These are phyloP conservation scores for slime mould (Dictyostelium discoideum) DNA, from an alignment of 78 protist genomes.

Conservation along the genomic window dicty_2.7 NC_007090.3:947001-947500, in stretches of 20 bases:
- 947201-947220: conserved; percentile 33
- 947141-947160: conserved; percentile 37
- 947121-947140: conserved; percentile 52
- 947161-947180: conserved; percentile 18
- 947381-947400: conserved; percentile 16
- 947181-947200: conserved; percentile 32
- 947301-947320: not conserved
- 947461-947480: conserved; percentile 64
- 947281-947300: not conserved
- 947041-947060: conserved; percentile 71
- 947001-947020: conserved; percentile 55
- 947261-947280: too few species aligned
- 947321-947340: not conserved
- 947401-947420: conserved; percentile 47
- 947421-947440: conserved; percentile 46
- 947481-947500: conserved; percentile 30
- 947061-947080: conserved; percentile 25
- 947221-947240: conserved; percentile 50
- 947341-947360: conserved; percentile 46
- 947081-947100: conserved; percentile 29
- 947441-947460: conserved; percentile 37
- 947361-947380: conserved; percentile 40
- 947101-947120: conserved; percentile 47
- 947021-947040: conserved; percentile 56
- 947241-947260: conserved; percentile 3